Conservation (phyloP, 108 stramenopile species). For the Nannochloropsis gaditana region DNA sequence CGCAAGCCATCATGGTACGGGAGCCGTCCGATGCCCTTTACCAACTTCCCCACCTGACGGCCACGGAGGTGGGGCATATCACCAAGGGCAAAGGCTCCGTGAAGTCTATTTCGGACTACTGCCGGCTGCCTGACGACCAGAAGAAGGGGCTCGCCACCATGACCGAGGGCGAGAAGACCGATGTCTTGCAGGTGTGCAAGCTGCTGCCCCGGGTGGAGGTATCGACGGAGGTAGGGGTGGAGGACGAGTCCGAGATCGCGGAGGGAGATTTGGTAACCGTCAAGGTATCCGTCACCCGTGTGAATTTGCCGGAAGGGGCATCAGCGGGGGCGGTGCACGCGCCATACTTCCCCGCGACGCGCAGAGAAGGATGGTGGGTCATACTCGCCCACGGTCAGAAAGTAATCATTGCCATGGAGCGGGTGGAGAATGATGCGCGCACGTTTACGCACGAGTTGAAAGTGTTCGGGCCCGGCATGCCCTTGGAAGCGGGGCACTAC, state of each 20-base stretch:
- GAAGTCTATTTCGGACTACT: slow-evolving; percentile 59
- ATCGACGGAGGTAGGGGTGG: slow-evolving; percentile 75
- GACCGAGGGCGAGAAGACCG: slow-evolving; percentile 69
- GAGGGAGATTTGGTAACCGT: slow-evolving; percentile 86
- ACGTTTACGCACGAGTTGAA: slow-evolving; percentile 70
- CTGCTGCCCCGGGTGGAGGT: slow-evolving; percentile 75
- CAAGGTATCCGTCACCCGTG: slow-evolving; percentile 71
- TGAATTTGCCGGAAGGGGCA: slow-evolving; percentile 76
- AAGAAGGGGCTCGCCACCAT: slow-evolving; percentile 76
- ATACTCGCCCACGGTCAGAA: slow-evolving; percentile 80
- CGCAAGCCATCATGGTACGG: slow-evolving; percentile 84
- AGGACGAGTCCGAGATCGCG: slow-evolving; percentile 91
- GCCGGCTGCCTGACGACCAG: slow-evolving; percentile 62
- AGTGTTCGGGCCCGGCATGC: neutral
- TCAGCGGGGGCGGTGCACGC: slow-evolving; percentile 82
- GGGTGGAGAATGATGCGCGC: slow-evolving; percentile 56
- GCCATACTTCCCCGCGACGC: slow-evolving; percentile 76
- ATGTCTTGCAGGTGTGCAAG: slow-evolving; percentile 66
- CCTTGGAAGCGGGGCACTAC: neutral
- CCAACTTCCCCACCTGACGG: slow-evolving; percentile 84
- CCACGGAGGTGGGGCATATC: slow-evolving; percentile 66
- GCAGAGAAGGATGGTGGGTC: slow-evolving; percentile 92
- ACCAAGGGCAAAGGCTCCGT: slow-evolving; percentile 62
- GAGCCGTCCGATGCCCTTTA: slow-evolving; percentile 63
- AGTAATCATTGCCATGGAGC: slow-evolving; percentile 83